Percentiles rank a stretch among this genome's conserved stretches.
These are phyloP conservation scores for Comarum palustre DNA, from an alignment of 306 rosid species.

Conservation along the genomic window DNA sequence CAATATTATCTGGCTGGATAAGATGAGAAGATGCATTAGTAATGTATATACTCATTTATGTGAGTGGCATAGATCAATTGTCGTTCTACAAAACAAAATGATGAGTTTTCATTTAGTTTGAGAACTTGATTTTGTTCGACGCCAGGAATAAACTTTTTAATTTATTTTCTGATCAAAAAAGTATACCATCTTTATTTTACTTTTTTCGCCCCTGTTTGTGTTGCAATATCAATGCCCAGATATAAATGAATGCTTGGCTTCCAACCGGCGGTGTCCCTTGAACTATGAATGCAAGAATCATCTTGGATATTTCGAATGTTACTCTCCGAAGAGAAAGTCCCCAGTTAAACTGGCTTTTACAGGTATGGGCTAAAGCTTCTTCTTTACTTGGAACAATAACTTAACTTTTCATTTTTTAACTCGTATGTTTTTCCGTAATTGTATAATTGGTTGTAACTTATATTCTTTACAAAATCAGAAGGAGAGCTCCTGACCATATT, in stretches of 20 bases:
- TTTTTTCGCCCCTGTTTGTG: too few relatives aligned
- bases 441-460: too few relatives aligned
- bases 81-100: neutral
- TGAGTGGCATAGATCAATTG: neutral
- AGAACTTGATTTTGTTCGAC: too few relatives aligned
- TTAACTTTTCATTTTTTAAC: too few relatives aligned
- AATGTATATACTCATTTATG: neutral
- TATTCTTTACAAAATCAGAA: neutral
- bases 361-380: neutral
- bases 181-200: too few relatives aligned
- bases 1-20: neutral
- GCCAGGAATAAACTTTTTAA: too few relatives aligned
- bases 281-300: neutral
- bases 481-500: neutral
- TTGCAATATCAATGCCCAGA: conserved; percentile 4
- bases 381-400: too few relatives aligned
- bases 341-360: neutral
- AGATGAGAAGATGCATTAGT: neutral
- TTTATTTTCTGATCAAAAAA: too few relatives aligned
- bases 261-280: neutral
- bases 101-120: neutral
- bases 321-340: neutral
- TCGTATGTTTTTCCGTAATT: too few relatives aligned
- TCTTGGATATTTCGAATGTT: neutral
- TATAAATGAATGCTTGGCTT: conserved; percentile 9